phyloP scores from a whole-genome alignment of 495 filamentous ascomycete genomes.

The Patellaria atrata region DNA sequence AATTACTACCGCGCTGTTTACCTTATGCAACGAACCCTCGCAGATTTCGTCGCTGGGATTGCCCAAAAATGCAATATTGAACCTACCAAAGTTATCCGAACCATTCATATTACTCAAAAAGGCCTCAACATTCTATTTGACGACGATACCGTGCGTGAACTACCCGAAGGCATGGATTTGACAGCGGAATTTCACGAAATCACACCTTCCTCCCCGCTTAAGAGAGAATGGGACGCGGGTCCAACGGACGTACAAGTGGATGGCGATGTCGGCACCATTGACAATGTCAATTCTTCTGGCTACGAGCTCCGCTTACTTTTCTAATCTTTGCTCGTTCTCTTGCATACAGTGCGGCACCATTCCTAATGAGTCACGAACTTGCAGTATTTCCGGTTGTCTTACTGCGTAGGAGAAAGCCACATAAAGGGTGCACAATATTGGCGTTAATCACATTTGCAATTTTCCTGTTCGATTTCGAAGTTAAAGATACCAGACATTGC shows the following conservation, averaged over 20 bases:
- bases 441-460: no score
- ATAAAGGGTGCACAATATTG: no score
- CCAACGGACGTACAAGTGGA: constrained; percentile 29
- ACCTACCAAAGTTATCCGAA: constrained; percentile 47
- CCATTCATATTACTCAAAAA: constrained; percentile 52
- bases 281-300: constrained; percentile 23
- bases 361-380: no score
- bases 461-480: no score
- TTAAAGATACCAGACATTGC: no score
- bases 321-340: constrained; percentile 9
- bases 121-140: constrained; percentile 78
- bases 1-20: constrained; percentile 80
- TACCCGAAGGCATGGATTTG: constrained; percentile 89
- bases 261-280: constrained; percentile 22
- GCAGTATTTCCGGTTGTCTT: no score
- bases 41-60: constrained; percentile 54
- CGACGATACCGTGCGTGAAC: constrained; percentile 74
- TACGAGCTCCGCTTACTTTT: constrained; percentile 31
- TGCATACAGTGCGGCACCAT: no score
- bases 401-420: no score
- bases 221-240: constrained; percentile 29
- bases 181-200: constrained; percentile 43
- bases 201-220: constrained; percentile 14
- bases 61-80: constrained; percentile 70
- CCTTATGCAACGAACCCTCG: constrained; percentile 56